Conservation (phyloP, 2,329 filamentous ascomycete species). For the Scytalidium lignicola region DNA sequence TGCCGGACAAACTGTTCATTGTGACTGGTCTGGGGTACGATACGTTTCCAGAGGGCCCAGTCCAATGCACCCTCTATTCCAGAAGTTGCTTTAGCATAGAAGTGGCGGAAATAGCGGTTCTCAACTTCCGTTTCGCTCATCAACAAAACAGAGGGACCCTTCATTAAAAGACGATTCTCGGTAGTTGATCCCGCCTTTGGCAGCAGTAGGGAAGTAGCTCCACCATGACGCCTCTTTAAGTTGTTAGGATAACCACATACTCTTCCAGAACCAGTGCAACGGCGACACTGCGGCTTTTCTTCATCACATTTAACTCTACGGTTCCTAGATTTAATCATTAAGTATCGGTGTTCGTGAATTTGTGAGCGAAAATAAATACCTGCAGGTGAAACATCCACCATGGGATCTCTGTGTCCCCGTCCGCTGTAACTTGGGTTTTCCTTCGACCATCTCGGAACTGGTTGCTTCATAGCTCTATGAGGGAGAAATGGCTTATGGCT, state of each 20-base stretch:
- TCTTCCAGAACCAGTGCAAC: background rate
- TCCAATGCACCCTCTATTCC: slow-evolving; percentile 2
- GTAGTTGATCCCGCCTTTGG: background rate
- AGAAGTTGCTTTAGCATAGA: background rate
- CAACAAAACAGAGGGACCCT: background rate
- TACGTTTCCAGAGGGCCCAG: slow-evolving; percentile 13
- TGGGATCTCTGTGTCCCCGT: background rate
- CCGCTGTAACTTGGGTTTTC: background rate
- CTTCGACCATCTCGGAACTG: background rate
- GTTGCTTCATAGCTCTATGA: background rate
- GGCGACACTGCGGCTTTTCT: background rate
- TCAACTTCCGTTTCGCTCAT: background rate
- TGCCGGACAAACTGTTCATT: slow-evolving; percentile 16
- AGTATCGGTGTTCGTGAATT: background rate
- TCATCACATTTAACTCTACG: background rate
- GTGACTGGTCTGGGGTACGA: slow-evolving; percentile 15
- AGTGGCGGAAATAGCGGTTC: background rate
- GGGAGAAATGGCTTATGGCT: no score
- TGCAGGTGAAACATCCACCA: background rate
- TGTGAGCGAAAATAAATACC: background rate
- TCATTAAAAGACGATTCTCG: background rate
- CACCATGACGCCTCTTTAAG: background rate
- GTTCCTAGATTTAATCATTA: background rate
- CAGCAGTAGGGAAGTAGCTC: background rate
- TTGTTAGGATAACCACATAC: background rate